These are phyloP conservation scores for Lodderomyces elongisporus DNA, from an alignment of 1,139 yeast species.

Conservation along the genomic window DNA sequence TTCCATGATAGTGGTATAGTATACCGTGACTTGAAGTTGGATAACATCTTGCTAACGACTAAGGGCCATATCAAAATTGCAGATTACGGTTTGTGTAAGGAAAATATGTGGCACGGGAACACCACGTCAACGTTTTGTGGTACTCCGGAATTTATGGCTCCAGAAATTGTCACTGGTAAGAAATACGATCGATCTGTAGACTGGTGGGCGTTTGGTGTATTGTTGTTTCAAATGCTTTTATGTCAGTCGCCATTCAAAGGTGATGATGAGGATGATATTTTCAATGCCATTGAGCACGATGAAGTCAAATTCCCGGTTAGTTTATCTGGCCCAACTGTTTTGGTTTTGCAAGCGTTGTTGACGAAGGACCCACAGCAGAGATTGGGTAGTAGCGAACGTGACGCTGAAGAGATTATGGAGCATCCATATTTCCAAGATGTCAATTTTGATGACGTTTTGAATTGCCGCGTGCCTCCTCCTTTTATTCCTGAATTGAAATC, in stretches of 20 bases:
- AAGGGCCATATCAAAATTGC: slow-evolving; percentile 97
- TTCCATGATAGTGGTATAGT: slow-evolving; percentile 95
- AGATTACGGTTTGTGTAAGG: slow-evolving; percentile 96
- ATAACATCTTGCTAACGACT: slow-evolving; percentile 81
- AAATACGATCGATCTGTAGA: slow-evolving; percentile 91
- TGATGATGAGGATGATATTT: slow-evolving; percentile 96
- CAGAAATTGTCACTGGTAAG: slow-evolving; percentile 90
- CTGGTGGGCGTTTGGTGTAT: slow-evolving; percentile 99
- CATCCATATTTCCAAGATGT: slow-evolving; percentile 91
- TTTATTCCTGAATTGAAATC: slow-evolving; percentile 73
- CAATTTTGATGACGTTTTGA: slow-evolving; percentile 79
- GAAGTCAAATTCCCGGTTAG: slow-evolving; percentile 97
- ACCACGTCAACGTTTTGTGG: slow-evolving; percentile 97
- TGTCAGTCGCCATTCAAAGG: slow-evolving; percentile 98
- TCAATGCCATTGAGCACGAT: slow-evolving; percentile 94
- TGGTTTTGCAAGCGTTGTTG: slow-evolving; percentile 81
- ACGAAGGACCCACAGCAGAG: slow-evolving; percentile 84
- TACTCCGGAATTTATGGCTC: slow-evolving; percentile 99
- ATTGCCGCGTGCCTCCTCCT: slow-evolving; percentile 77
- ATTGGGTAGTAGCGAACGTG: slow-evolving; percentile 80
- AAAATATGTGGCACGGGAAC: slow-evolving; percentile 86
- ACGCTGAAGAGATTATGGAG: slow-evolving; percentile 90
- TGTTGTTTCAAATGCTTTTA: slow-evolving; percentile 89
- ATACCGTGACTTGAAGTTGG: slow-evolving; percentile 93
- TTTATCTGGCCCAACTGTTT: slow-evolving; percentile 96